phyloP scores from a whole-genome alignment of 2,329 filamentous ascomycete genomes.

The Emericellopsis cladophorae region DNA sequence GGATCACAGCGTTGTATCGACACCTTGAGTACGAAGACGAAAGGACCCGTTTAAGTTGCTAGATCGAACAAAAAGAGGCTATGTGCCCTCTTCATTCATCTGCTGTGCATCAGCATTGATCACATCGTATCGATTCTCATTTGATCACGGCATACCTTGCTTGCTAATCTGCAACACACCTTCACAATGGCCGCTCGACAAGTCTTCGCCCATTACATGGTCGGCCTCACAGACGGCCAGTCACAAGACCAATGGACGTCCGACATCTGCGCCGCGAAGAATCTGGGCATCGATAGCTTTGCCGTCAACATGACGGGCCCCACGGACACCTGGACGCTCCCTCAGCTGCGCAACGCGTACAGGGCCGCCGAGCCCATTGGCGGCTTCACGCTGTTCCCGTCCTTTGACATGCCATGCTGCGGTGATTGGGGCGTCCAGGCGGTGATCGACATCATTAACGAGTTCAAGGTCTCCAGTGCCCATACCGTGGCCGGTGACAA shows the following conservation, averaged over 20 bases:
- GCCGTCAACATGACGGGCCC: conserved; percentile 27
- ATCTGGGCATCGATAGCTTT: conserved; percentile 25
- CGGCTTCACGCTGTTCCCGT: conserved; percentile 23
- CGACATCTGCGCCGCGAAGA: conserved; percentile 19
- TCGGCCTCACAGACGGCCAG: conserved; percentile 18
- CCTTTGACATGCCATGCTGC: conserved; percentile 22
- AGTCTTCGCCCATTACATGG: conserved; percentile 18
- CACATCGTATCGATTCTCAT: too few species aligned
- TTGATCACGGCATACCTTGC: too few species aligned
- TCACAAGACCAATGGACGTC: conserved; percentile 14
- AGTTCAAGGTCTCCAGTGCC: conserved; percentile 10
- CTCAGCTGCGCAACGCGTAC: conserved; percentile 16
- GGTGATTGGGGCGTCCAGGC: conserved; percentile 12
- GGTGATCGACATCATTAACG: conserved; percentile 12
- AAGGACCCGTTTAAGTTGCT: too few species aligned
- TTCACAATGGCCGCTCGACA: conserved; percentile 5
- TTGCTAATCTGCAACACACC: too few species aligned
- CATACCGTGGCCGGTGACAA: conserved; percentile 14
- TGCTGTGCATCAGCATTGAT: too few species aligned
- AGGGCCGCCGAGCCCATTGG: conserved; percentile 9
- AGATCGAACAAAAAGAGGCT: too few species aligned
- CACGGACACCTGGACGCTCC: conserved; percentile 15
- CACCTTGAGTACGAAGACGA: too few species aligned
- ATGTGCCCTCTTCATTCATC: too few species aligned
- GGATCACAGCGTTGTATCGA: too few species aligned